phyloP scores from a whole-genome alignment of 495 filamentous ascomycete genomes.

The Amorphotheca resinae region DNA sequence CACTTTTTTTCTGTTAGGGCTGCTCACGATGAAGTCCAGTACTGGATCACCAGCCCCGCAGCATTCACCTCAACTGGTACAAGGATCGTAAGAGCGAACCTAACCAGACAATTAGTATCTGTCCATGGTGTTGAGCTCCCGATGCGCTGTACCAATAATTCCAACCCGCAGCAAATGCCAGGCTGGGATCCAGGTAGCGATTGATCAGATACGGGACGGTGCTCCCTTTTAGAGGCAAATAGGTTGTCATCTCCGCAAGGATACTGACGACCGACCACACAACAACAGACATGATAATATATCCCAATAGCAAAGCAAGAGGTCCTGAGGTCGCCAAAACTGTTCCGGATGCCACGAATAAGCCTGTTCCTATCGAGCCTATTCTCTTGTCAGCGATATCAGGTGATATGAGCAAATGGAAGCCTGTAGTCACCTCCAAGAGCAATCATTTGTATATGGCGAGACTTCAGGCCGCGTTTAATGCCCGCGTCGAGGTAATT shows the following conservation, averaged over 20 bases:
- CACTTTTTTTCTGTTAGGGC: no score
- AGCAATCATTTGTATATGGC: conserved; percentile 68
- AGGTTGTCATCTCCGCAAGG: conserved; percentile 28
- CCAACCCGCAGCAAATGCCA: conserved; percentile 37
- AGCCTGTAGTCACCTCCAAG: conserved; percentile 59
- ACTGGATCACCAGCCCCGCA: conserved; percentile 55
- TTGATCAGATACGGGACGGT: conserved; percentile 31
- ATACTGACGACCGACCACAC: conserved; percentile 28
- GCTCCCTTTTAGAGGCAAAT: conserved; percentile 27
- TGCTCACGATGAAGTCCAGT: conserved; percentile 50
- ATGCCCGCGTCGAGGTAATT: conserved; percentile 8
- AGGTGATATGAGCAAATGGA: not conserved
- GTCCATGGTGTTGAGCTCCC: no score
- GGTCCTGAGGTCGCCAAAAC: conserved; percentile 48
- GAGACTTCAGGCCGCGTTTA: conserved; percentile 46
- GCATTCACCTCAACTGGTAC: conserved; percentile 72
- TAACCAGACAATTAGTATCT: no score
- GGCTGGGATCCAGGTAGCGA: conserved; percentile 35
- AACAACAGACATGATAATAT: conserved; percentile 33
- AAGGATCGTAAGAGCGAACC: conserved; percentile 40
- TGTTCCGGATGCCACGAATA: conserved; percentile 50
- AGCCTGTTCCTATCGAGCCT: conserved; percentile 34
- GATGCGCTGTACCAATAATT: conserved; percentile 31
- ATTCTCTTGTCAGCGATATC: not conserved
- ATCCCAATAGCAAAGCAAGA: conserved; percentile 49